A percentile compares a stretch with the other conserved stretches of the same genome.
Evolutionary conservation across 371 early-diverging fungal species (phyloP).

Genomic region (Mortierella sp.): DNA sequence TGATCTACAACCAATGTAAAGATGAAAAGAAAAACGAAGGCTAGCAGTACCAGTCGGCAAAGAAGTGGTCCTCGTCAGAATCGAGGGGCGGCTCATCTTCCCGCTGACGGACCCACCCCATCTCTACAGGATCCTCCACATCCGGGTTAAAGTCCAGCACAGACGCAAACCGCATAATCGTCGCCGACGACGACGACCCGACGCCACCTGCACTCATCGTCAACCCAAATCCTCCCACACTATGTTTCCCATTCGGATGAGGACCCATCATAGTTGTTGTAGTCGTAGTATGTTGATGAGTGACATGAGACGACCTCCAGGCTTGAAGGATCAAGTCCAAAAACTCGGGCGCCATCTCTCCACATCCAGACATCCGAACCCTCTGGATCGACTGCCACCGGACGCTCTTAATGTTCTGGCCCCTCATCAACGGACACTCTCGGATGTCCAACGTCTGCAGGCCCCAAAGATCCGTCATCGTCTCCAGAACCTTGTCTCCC

Average conservation of each 20-base stretch:
- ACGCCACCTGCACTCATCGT: neutral
- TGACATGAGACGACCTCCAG: constrained; percentile 28
- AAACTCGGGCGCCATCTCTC: constrained; percentile 49
- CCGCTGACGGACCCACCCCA: constrained; percentile 57
- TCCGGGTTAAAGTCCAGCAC: constrained; percentile 46
- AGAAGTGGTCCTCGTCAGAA: constrained; percentile 55
- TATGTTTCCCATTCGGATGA: neutral
- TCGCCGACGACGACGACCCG: neutral
- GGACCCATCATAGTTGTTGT: neutral
- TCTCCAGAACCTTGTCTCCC: constrained; percentile 38
- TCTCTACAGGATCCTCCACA: constrained; percentile 53
- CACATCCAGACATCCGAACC: constrained; percentile 52
- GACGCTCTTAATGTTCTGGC: constrained; percentile 35
- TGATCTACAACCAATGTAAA: neutral
- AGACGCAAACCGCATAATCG: constrained; percentile 20
- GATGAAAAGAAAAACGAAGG: neutral
- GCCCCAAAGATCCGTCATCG: constrained; percentile 49
- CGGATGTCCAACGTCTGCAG: constrained; percentile 48
- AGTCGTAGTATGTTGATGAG: neutral
- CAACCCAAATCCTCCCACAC: neutral
- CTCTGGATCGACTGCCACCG: constrained; percentile 56
- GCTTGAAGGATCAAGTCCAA: constrained; percentile 51
- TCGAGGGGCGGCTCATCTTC: constrained; percentile 53
- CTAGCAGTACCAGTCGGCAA: constrained; percentile 53
- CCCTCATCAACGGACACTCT: constrained; percentile 47